These are phyloP conservation scores for Hsuehochloa calcarea DNA, from an alignment of 176 grass and related monocot species.

Conservation along the genomic window DNA sequence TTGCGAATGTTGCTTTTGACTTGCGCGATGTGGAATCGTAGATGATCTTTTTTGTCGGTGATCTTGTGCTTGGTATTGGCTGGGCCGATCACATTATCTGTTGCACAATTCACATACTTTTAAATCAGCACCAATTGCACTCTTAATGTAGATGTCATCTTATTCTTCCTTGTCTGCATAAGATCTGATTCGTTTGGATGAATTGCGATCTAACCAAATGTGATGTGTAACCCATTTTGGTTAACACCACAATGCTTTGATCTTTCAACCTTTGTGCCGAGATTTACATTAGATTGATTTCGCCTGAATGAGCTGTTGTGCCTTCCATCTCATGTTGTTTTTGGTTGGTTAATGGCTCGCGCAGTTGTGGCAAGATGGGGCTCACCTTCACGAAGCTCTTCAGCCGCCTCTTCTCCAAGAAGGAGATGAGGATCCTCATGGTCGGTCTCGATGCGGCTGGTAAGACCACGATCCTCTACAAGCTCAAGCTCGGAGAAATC, in stretches of 20 bases:
- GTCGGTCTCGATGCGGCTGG: constrained; percentile 79
- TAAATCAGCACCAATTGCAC: neutral
- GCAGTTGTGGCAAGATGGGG: constrained; percentile 52
- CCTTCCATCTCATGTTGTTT: neutral
- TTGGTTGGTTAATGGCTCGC: neutral
- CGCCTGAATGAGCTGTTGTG: neutral
- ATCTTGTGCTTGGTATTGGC: neutral
- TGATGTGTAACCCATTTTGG: neutral
- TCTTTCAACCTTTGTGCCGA: neutral
- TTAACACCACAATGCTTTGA: neutral
- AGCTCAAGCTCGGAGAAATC: constrained; percentile 86
- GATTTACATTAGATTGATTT: neutral
- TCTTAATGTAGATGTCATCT: neutral
- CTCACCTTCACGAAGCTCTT: constrained; percentile 79
- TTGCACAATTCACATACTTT: neutral
- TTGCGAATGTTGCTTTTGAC: neutral
- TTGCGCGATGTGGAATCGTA: neutral
- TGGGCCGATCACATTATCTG: constrained; percentile 4
- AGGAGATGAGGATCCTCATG: constrained; percentile 84
- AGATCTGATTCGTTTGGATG: neutral
- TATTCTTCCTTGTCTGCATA: neutral
- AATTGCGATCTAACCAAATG: neutral
- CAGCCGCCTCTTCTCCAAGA: constrained; percentile 76
- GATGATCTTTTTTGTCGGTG: neutral
- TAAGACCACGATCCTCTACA: constrained; percentile 85